Conservation (phyloP, 1,139 yeast genomes). For the Geotrichum cucujoidarum region DNA sequence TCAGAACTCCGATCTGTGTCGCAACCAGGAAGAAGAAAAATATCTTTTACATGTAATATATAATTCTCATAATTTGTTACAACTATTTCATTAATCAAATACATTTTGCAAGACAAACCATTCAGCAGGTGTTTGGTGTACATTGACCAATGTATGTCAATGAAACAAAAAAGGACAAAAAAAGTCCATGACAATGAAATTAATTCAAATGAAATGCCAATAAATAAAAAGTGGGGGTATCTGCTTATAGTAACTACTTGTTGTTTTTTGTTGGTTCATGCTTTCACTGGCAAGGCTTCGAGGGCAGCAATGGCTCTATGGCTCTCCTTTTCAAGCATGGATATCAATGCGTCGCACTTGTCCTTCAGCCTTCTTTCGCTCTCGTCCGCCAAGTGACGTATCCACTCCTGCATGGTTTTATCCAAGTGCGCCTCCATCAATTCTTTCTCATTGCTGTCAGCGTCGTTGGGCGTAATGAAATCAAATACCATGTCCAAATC, state of each 20-base stretch:
- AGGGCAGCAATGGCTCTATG: constrained; percentile 25
- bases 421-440: constrained; percentile 43
- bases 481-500: constrained; percentile 36
- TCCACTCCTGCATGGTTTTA: constrained; percentile 70
- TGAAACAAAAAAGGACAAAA: constrained; percentile 6
- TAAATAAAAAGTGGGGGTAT: too few relatives aligned
- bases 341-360: constrained; percentile 35
- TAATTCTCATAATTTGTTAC: too few relatives aligned
- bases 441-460: background rate
- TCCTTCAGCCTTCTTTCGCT: constrained; percentile 32
- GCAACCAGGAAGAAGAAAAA: too few relatives aligned
- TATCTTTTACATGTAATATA: too few relatives aligned
- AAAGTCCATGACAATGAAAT: background rate
- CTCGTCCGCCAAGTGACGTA: constrained; percentile 42
- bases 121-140: too few relatives aligned
- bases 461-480: constrained; percentile 26
- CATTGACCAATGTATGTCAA: too few relatives aligned
- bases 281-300: constrained; percentile 18
- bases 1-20: too few relatives aligned
- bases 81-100: too few relatives aligned
- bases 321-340: constrained; percentile 28
- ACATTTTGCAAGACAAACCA: too few relatives aligned
- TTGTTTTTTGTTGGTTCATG: too few relatives aligned
- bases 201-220: background rate
- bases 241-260: too few relatives aligned